phyloP scores from a whole-genome alignment of 768 basidiomycete genomes.

The Hypsizygus marmoreus region DNA sequence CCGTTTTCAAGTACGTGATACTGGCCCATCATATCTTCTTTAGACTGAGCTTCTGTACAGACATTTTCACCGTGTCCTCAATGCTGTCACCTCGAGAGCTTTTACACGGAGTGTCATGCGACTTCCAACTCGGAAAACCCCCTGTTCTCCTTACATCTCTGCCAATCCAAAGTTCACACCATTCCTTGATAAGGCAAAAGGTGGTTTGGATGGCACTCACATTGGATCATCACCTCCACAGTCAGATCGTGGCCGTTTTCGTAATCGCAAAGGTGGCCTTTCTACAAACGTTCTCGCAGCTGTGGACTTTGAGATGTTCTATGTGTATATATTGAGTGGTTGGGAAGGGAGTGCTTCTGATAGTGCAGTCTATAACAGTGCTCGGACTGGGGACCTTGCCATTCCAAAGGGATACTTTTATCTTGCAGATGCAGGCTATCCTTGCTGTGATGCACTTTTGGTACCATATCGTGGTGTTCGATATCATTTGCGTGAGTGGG shows the following conservation, averaged over 20 bases:
- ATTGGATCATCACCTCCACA: neutral
- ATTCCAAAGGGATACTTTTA: neutral
- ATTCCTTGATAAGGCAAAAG: neutral
- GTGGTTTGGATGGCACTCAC: neutral
- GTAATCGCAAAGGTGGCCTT: neutral
- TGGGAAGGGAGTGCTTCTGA: constrained; percentile 1
- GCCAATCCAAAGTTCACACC: neutral
- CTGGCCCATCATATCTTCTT: too few relatives aligned
- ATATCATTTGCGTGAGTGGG: constrained; percentile 2
- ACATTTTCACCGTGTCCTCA: too few relatives aligned
- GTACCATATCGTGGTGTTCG: neutral
- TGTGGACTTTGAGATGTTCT: constrained; percentile 1
- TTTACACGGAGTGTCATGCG: too few relatives aligned
- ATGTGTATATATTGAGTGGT: neutral
- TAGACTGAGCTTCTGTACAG: too few relatives aligned
- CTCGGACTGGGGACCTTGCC: neutral
- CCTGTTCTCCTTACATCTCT: neutral
- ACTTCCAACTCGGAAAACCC: too few relatives aligned
- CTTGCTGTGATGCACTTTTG: neutral
- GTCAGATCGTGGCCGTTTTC: too few relatives aligned
- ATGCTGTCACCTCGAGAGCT: too few relatives aligned
- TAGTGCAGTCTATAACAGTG: neutral
- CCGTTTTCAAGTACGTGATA: too few relatives aligned
- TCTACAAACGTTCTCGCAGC: neutral
- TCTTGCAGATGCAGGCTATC: neutral